Percentiles rank a stretch among this genome's conserved stretches.
Evolutionary conservation across 352 stramenopile species (phyloP).

Genomic region (Phytophthora pluvialis): DNA sequence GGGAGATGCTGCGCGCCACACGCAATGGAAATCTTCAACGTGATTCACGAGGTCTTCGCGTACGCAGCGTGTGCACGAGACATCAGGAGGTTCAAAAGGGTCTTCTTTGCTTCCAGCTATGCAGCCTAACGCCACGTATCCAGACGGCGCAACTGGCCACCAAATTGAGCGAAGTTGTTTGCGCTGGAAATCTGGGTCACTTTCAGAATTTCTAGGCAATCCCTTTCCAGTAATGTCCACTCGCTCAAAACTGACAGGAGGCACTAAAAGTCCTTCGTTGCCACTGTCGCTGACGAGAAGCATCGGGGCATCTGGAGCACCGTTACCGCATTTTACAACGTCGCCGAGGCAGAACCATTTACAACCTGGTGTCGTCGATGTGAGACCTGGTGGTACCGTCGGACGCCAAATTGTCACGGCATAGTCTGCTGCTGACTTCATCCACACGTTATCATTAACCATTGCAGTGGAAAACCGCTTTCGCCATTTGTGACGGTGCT

Average conservation of each 20-base stretch:
- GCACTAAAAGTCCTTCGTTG: conserved; percentile 51
- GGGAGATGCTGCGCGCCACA: conserved; percentile 56
- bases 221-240: conserved; percentile 87
- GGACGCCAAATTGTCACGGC: conserved; percentile 83
- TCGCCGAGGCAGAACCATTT: conserved; percentile 81
- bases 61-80: conserved; percentile 65
- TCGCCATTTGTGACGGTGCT: conserved; percentile 85
- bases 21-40: conserved; percentile 63
- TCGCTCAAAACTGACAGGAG: conserved; percentile 79
- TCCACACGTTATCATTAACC: conserved; percentile 33
- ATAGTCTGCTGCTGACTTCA: conserved; percentile 56
- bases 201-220: conserved; percentile 78
- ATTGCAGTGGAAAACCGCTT: conserved; percentile 42
- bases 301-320: conserved; percentile 60
- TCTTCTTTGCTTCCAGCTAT: conserved; percentile 83
- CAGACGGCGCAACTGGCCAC: conserved; percentile 81
- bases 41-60: conserved; percentile 80
- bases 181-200: conserved; percentile 74
- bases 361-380: conserved; percentile 32
- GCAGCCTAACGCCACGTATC: conserved; percentile 80
- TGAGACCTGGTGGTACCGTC: conserved; percentile 44
- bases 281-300: conserved; percentile 67
- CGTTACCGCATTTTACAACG: conserved; percentile 66
- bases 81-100: conserved; percentile 70
- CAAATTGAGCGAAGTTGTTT: conserved; percentile 86